These are phyloP conservation scores for Triticum timopheevii DNA, from an alignment of 176 grass and related monocot genomes.

Conservation along the genomic window DNA sequence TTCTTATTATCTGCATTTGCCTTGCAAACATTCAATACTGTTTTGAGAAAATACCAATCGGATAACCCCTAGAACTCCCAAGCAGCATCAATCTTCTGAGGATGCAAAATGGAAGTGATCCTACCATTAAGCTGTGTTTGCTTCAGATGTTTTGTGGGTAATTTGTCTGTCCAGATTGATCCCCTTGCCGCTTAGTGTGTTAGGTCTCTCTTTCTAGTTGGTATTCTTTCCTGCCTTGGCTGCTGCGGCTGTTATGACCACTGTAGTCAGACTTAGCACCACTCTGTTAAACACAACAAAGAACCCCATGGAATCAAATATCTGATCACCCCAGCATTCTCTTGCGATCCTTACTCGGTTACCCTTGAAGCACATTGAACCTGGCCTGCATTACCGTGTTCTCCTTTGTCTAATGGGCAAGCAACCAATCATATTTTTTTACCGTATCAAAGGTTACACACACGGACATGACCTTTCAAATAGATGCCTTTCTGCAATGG, in stretches of 20 bases:
- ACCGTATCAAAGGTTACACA: background rate
- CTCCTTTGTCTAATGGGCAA: background rate
- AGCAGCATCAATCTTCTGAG: slow-evolving; percentile 4
- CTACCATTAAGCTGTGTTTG: slow-evolving; percentile 1
- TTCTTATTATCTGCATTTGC: slow-evolving; percentile 22
- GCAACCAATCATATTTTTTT: background rate
- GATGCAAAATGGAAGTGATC: slow-evolving; percentile 9
- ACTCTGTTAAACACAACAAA: background rate
- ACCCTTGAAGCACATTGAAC: background rate
- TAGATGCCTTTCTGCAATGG: background rate
- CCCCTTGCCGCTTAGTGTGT: background rate
- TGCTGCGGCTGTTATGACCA: background rate
- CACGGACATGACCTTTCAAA: background rate
- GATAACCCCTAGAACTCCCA: background rate
- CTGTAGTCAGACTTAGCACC: background rate
- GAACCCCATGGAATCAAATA: background rate
- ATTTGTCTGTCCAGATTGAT: background rate
- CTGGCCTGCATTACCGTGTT: background rate
- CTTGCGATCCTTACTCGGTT: background rate
- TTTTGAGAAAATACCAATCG: slow-evolving; percentile 13
- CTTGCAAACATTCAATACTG: background rate
- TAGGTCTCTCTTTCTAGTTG: background rate
- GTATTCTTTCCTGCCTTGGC: background rate
- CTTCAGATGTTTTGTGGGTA: background rate
- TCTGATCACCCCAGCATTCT: background rate